Conservation (phyloP, 345 rosid genomes). For the sweet orange (Citrus sinensis) region DVS_A1.0 CM039165.1:473501-474000, state of each 20-base stretch:
- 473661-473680: background rate
- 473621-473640: background rate
- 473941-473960: background rate
- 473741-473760: background rate
- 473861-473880: background rate
- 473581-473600: slow-evolving; percentile 74
- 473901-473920: background rate
- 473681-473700: background rate
- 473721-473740: background rate
- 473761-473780: background rate
- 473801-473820: slow-evolving; percentile 91
- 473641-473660: background rate
- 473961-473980: slow-evolving; percentile 76
- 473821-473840: slow-evolving; percentile 78
- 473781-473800: slow-evolving; percentile 96
- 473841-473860: slow-evolving; percentile 79
- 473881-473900: background rate
- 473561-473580: slow-evolving; percentile 81
- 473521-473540: slow-evolving; percentile 75
- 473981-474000: slow-evolving; percentile 74
- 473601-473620: slow-evolving; percentile 30
- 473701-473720: background rate
- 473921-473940: background rate
- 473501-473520: background rate
- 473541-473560: slow-evolving; percentile 97